Evolutionary conservation across 1,139 yeast species (phyloP).

Genomic region (Diutina neorugosa): DNA sequence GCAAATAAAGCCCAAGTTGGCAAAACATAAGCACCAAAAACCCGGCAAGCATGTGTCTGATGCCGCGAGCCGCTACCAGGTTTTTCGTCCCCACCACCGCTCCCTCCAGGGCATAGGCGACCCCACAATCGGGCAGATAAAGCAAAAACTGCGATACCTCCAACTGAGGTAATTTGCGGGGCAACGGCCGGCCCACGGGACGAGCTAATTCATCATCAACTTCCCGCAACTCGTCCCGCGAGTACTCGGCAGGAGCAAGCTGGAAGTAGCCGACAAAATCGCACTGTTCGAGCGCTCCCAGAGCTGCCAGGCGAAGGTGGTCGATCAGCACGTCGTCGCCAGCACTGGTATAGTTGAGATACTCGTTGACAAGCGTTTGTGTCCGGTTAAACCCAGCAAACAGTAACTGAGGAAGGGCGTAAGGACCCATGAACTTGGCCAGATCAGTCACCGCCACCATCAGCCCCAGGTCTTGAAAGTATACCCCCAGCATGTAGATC

Average conservation of each 20-base stretch:
- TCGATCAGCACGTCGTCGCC: constrained; percentile 24
- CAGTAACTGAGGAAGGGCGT: constrained; percentile 45
- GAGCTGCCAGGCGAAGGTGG: constrained; percentile 21
- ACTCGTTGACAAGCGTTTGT: constrained; percentile 23
- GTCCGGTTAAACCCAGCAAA: constrained; percentile 32
- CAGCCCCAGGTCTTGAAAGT: constrained; percentile 61
- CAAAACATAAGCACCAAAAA: constrained; percentile 29
- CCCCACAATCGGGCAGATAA: constrained; percentile 86
- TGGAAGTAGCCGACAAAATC: constrained; percentile 65
- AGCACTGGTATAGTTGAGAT: constrained; percentile 30
- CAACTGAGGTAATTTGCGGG: constrained; percentile 40
- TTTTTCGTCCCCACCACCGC: constrained; percentile 42
- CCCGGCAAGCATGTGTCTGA: constrained; percentile 34
- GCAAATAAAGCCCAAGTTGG: constrained; percentile 23
- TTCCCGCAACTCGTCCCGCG: constrained; percentile 37
- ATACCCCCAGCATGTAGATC: constrained; percentile 49
- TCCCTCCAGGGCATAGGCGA: constrained; percentile 29
- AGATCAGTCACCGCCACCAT: constrained; percentile 52
- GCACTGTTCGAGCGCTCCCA: constrained; percentile 39
- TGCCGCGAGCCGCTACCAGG: constrained; percentile 33
- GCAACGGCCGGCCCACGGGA: constrained; percentile 71
- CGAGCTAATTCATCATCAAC: constrained; percentile 60
- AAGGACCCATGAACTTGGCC: constrained; percentile 61
- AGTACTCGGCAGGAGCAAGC: constrained; percentile 44
- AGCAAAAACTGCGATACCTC: constrained; percentile 42